Conservation (phyloP, 345 rosid genomes). For the Eucalyptus cloeziana region DNA sequence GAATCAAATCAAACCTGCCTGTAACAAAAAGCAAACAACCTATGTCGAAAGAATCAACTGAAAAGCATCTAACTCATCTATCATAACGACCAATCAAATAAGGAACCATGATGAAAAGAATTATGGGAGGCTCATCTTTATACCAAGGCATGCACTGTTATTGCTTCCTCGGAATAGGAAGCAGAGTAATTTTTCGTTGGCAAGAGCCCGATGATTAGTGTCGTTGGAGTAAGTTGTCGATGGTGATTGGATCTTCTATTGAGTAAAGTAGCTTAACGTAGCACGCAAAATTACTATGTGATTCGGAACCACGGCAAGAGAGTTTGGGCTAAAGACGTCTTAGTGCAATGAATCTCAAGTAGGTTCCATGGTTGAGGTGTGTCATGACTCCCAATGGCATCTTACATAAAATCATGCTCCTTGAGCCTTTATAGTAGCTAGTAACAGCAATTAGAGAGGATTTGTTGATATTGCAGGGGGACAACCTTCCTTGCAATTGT, state of each 20-base stretch:
- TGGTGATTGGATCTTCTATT: not conserved
- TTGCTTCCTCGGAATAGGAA: not conserved
- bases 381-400: too few relatives aligned
- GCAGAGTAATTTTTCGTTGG: not conserved
- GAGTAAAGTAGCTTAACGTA: not conserved
- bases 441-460: too few relatives aligned
- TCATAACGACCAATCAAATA: not conserved
- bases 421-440: too few relatives aligned
- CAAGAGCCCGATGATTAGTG: not conserved
- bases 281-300: too few relatives aligned
- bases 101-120: not conserved
- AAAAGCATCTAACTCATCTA: not conserved
- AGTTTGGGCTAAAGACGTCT: too few relatives aligned
- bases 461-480: too few relatives aligned
- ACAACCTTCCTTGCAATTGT: too few relatives aligned
- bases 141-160: constrained; percentile 25
- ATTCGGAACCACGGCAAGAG: too few relatives aligned
- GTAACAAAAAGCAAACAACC: not conserved
- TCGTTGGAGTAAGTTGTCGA: not conserved
- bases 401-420: too few relatives aligned
- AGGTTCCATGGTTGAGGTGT: too few relatives aligned
- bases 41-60: not conserved
- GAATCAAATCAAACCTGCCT: not conserved
- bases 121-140: constrained; percentile 50
- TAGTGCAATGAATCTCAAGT: too few relatives aligned